Conservation (phyloP, 75 land plant species). For the Isoetes taiwanensis region DNA sequence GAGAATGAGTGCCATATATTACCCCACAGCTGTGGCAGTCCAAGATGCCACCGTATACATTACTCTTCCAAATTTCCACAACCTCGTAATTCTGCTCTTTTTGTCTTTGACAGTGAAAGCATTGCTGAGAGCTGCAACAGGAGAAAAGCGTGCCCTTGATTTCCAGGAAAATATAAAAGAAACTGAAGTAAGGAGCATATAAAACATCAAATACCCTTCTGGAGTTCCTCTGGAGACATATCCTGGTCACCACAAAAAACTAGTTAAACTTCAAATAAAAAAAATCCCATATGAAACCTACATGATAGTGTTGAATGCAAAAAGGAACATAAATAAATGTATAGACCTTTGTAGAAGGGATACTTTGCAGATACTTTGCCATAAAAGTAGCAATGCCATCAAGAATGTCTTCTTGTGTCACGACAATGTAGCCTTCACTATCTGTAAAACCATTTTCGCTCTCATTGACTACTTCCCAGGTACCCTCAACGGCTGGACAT, state of each 20-base stretch:
- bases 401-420: slow-evolving; percentile 77
- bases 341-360: slow-evolving; percentile 63
- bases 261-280: not conserved
- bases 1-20: slow-evolving; percentile 6
- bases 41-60: slow-evolving; percentile 90
- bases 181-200: not conserved
- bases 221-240: slow-evolving; percentile 17
- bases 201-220: slow-evolving; percentile 8
- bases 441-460: not conserved
- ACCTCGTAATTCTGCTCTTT: slow-evolving; percentile 55
- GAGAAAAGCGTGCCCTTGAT: not conserved
- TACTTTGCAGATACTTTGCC: slow-evolving; percentile 65
- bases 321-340: not conserved
- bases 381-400: slow-evolving; percentile 91
- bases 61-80: slow-evolving; percentile 78
- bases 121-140: slow-evolving; percentile 47
- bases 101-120: slow-evolving; percentile 63
- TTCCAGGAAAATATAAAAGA: not conserved
- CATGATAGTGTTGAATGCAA: not conserved
- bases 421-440: slow-evolving; percentile 61
- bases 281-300: not conserved
- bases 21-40: slow-evolving; percentile 97
- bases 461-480: not conserved
- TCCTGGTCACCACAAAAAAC: slow-evolving; percentile 4
- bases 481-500: slow-evolving; percentile 17